A percentile compares a stretch with the other conserved stretches of the same genome.
Conservation (phyloP, 73 alveolate species). For the Effrenium voratum region DNA sequence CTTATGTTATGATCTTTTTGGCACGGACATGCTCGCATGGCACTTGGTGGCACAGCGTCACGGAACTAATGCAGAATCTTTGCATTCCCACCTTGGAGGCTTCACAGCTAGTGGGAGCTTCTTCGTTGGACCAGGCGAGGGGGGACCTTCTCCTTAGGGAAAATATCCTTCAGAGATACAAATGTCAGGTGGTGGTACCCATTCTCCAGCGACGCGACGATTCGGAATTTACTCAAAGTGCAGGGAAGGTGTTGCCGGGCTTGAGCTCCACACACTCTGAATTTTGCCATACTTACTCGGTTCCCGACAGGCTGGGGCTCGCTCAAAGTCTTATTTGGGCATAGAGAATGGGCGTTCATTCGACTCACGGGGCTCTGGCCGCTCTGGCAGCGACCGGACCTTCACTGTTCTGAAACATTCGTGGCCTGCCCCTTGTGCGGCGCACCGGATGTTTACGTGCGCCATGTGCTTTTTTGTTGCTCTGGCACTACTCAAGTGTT, state of each 20-base stretch:
- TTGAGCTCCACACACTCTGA: background rate
- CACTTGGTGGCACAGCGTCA: conserved; percentile 19
- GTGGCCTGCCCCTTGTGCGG: background rate
- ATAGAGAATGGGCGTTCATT: background rate
- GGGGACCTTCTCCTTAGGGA: background rate
- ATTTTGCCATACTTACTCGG: background rate
- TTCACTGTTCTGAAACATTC: background rate
- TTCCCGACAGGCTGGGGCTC: too few relatives aligned
- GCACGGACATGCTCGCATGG: background rate
- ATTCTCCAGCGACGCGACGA: background rate
- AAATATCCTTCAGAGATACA: background rate
- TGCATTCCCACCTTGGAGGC: background rate
- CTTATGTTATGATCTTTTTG: background rate
- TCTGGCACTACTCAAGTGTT: background rate
- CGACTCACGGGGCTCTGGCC: background rate
- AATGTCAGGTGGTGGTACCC: background rate
- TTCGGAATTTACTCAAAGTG: background rate
- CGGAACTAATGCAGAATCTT: background rate
- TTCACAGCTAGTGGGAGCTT: background rate
- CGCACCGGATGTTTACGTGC: background rate
- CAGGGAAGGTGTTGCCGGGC: background rate
- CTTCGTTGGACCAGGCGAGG: background rate
- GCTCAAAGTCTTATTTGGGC: too few relatives aligned
- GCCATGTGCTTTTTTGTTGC: background rate
- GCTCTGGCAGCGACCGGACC: background rate